Evolutionary conservation across 1,284 basidiomycete genomes (phyloP).

Genomic region (Boletus sp.): DNA sequence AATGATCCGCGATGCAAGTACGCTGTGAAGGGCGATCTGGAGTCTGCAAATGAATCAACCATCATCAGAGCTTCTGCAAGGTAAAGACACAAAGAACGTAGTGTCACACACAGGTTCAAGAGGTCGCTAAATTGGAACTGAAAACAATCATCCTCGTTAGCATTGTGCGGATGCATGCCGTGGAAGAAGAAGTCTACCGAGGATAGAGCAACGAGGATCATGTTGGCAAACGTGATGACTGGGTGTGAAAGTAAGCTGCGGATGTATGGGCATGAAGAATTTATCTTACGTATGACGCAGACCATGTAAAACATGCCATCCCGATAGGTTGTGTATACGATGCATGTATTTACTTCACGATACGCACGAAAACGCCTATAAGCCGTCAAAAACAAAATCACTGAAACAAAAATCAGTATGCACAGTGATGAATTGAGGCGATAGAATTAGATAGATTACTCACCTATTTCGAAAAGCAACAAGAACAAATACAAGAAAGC

Average conservation of each 20-base stretch:
- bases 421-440: no score
- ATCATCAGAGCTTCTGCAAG: no score
- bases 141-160: neutral
- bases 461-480: constrained; percentile 10
- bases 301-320: constrained; percentile 18
- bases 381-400: constrained; percentile 12
- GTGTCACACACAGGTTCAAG: no score
- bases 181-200: constrained; percentile 5
- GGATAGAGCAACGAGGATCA: constrained; percentile 14
- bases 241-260: neutral
- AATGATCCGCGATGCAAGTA: no score
- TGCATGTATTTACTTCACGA: neutral
- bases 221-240: constrained; percentile 20
- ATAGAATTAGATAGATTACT: neutral
- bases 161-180: neutral
- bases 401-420: neutral
- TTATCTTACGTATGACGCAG: constrained; percentile 17
- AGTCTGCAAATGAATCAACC: no score
- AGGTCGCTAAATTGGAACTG: constrained; percentile 1
- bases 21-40: no score
- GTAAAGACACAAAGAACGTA: no score
- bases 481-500: constrained; percentile 7
- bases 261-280: neutral
- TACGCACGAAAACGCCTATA: constrained; percentile 17
- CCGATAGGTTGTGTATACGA: constrained; percentile 13